Evolutionary conservation across 169 alveolate species (phyloP).

Genomic region (Plasmodium vivax): DNA sequence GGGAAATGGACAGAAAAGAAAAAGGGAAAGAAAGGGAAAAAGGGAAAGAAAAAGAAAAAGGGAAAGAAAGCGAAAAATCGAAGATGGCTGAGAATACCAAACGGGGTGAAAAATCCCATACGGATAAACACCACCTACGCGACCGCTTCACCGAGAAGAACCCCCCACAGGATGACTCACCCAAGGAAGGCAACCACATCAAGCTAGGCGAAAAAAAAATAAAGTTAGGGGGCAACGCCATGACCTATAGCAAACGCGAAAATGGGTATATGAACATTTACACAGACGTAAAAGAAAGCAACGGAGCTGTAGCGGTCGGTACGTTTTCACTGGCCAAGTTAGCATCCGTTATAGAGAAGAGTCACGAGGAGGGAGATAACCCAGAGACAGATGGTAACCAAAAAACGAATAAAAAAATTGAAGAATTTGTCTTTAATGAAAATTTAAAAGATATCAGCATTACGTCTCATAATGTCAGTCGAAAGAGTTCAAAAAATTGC

Average conservation of each 20-base stretch:
- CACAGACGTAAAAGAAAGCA: neutral
- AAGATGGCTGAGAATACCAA: too few relatives aligned
- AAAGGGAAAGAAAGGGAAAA: neutral
- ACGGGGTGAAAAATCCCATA: neutral
- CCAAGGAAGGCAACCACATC: neutral
- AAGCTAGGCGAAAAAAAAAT: neutral
- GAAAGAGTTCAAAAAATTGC: slow-evolving; percentile 12
- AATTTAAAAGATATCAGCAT: slow-evolving; percentile 44
- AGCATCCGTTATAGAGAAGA: neutral
- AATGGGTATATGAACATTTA: neutral
- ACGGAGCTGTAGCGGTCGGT: neutral
- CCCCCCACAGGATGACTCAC: neutral
- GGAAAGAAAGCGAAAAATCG: neutral
- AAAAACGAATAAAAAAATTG: slow-evolving; percentile 29
- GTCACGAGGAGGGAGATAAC: neutral
- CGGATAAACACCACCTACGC: neutral
- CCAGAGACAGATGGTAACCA: neutral
- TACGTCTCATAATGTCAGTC: slow-evolving; percentile 13
- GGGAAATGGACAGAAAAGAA: neutral
- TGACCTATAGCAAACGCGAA: neutral
- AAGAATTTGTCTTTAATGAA: slow-evolving; percentile 55
- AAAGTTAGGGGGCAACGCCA: neutral
- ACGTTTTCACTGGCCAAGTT: neutral
- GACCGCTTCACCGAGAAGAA: neutral
- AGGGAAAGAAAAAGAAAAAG: too few relatives aligned